phyloP scores from a whole-genome alignment of 495 filamentous ascomycete species.

The Rusavskia elegans region DNA sequence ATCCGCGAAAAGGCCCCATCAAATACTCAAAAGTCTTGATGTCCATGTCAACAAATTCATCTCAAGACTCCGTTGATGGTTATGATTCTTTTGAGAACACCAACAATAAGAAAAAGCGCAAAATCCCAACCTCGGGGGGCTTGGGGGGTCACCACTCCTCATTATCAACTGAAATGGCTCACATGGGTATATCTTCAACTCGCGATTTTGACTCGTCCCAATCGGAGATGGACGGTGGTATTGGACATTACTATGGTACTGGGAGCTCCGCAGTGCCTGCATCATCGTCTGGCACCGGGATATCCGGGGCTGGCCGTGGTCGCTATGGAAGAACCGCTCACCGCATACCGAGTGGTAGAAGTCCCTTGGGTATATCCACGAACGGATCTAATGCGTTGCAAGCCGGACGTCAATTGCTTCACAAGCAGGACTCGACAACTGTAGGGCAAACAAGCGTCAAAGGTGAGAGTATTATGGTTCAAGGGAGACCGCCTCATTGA shows the following conservation, averaged over 20 bases:
- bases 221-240: slow-evolving; percentile 28
- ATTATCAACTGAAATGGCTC: slow-evolving; percentile 45
- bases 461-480: slow-evolving; percentile 3
- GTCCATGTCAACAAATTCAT: slow-evolving; percentile 33
- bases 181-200: slow-evolving; percentile 38
- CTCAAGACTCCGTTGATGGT: slow-evolving; percentile 41
- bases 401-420: slow-evolving; percentile 16
- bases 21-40: slow-evolving; percentile 28
- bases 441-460: slow-evolving; percentile 1
- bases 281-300: slow-evolving; percentile 36
- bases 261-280: slow-evolving; percentile 29
- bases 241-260: slow-evolving; percentile 40
- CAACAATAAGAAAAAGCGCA: slow-evolving; percentile 98
- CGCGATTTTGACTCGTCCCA: slow-evolving; percentile 25
- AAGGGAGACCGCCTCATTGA: slow-evolving; percentile 2
- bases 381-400: slow-evolving; percentile 33
- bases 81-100: slow-evolving; percentile 98
- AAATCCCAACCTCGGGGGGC: slow-evolving; percentile 79
- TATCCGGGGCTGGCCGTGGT: slow-evolving; percentile 67
- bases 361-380: slow-evolving; percentile 43
- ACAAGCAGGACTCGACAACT: slow-evolving; percentile 3
- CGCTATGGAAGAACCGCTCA: slow-evolving; percentile 47
- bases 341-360: slow-evolving; percentile 40
- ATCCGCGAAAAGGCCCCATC: slow-evolving; percentile 8
- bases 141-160: slow-evolving; percentile 44